Evolutionary conservation across 192 early-diverging fungal species (phyloP), one percentile per base, ranked within the genome.

Genomic region (Coemansia sp.): DNA sequence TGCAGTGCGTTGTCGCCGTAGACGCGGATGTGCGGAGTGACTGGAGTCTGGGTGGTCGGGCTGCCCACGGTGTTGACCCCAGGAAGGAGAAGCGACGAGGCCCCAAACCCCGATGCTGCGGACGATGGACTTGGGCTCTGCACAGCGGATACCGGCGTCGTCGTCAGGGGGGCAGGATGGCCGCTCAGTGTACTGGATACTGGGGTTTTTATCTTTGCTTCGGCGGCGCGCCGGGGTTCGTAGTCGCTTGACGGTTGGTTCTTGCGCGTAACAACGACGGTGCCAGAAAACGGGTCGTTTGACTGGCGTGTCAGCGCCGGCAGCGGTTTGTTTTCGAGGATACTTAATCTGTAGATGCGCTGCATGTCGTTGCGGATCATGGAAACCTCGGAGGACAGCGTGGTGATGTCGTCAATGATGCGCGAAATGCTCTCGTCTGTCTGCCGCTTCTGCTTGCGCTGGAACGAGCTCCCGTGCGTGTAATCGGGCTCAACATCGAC

Each of bases 1-100:
- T 85, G 85, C 15, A 88, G 61, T 7, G 83, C 79, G 9, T 89
- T 88, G 66, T 94, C 91, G 31, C 92, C 91, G 66, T 93, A 94
- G 10, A 97, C 90, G 53, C 92, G 87, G 70, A 95, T 94, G 33
- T 81, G 79, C 34, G 79, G 79, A 7, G 73, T 74, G 58, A 80
- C 72, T 3, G 77, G 71, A 7, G 77, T 74, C 58, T 79, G 77
- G 39, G 46, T 35, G 2, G 72, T 30, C n/a, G 72, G 72, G 12
- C 58, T 66, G 29, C 42, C 33, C 7, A 48, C 63, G 16, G 60
- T 30, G 26, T 74, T 65, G 34, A 61, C n/a, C 13, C 65, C 65
- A 0, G 77, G 60, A 42, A 79, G 58, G 45, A 73, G 59, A 20
- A 74, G 77, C 56, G 77, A 74, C 29, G 72, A 74, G 2, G 58